Base-by-base conservation (phyloP, 2,329 filamentous ascomycete genomes). In the Aspergillus vadensis region DNA sequence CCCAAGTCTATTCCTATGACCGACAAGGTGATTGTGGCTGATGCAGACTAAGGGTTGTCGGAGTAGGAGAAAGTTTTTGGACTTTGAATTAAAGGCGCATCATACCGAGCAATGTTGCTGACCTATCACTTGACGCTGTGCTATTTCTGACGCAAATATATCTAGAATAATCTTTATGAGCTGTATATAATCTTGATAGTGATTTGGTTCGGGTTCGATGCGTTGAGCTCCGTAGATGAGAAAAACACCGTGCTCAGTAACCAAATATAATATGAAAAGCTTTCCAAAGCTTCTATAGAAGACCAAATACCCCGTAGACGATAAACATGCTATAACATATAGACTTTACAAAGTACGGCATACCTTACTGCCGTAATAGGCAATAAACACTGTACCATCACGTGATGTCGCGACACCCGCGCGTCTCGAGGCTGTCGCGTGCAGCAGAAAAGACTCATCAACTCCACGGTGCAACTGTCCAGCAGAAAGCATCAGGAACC, bases 1-100 rank as follows among this genome's bases (percentile, higher is more conserved):
- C 76, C 76, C 1, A 74, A 73, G 60, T 68, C 70, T 48, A 70
- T 76, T 27, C 74, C 74, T 2, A 63, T 76, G 60, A 72, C 69
- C 4, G 74, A 76, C 63, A 72, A 73, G 61, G 65, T 65, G 14
- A 25, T 76, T 25, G 55, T 69, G 39, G 70, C 72, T 7, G 73
- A 74, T 54, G 74, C 72, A 12, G 69, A 64, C 60, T 75, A 65
- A 65, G 27, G n/a, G 14, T 50, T 15, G 3, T 57, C 6, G 2
- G 14, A 14, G 4, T 43, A 19, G 19, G 41, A 19, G 12, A 7
- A 23, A 14, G 10, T 12, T 14, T 41, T 14, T 44, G 17, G 4
- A 1, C 23, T 5, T 23, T 12, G 17, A 21, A 6, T 8, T 14
- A 12, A 21, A 44, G 1, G 41, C 17, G 21, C 10, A 21, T 21